Percentiles rank a stretch among this genome's conserved stretches.
Conservation (phyloP, 225 moss, liverwort and hornwort species). For the Rhytidiadelphus loreus region DNA sequence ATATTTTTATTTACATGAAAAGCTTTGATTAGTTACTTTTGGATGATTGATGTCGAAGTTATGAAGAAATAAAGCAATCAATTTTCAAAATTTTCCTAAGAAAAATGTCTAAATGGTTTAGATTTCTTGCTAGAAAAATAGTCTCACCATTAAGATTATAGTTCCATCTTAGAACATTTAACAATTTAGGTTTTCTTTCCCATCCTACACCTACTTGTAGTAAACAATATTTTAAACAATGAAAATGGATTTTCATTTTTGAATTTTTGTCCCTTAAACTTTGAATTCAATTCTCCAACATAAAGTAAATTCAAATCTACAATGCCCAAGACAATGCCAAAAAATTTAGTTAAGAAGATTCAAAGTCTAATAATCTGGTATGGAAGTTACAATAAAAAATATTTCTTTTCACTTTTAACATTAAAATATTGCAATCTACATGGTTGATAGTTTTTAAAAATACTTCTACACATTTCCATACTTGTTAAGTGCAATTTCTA, state of each 20-base stretch:
- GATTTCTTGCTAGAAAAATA: not conserved
- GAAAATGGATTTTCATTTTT: not conserved
- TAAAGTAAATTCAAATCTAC: not conserved
- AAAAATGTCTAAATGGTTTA: not conserved
- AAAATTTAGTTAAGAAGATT: not conserved
- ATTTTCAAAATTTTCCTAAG: not conserved
- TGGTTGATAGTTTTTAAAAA: no score
- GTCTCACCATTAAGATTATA: not conserved
- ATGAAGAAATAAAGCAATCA: not conserved
- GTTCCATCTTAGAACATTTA: not conserved
- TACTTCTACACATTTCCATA: not conserved
- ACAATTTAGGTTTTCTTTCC: not conserved
- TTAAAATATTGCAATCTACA: not conserved
- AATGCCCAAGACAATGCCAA: no score
- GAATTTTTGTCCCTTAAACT: not conserved
- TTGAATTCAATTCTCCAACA: not conserved
- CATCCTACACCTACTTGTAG: not conserved
- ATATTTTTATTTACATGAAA: not conserved
- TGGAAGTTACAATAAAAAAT: not conserved
- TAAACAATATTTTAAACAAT: not conserved
- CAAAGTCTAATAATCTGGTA: not conserved
- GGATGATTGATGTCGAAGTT: not conserved
- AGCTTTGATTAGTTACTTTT: not conserved
- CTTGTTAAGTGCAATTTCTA: not conserved
- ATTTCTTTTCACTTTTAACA: not conserved